Base-by-base conservation (phyloP, 768 basidiomycete species). In the Candolleomyces efflorescens region DNA sequence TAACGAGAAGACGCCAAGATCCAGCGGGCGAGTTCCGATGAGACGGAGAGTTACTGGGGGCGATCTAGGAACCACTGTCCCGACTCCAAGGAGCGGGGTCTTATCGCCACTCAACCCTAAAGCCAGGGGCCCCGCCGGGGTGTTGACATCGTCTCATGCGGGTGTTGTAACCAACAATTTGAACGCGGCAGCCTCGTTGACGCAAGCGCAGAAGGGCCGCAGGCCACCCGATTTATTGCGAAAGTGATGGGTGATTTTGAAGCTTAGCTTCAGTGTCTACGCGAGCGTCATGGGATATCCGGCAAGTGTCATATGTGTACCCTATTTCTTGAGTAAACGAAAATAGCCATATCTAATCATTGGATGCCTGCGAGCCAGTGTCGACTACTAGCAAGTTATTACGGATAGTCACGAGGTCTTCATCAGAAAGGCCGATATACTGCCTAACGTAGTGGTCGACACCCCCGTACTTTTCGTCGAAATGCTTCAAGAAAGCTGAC, bases 91-190 rank as follows among this genome's bases (percentile, higher is more conserved):
- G 27, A 67, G 72, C 45, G 80, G 81, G 6, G 81, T 79, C 5
- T 67, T 91, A 18, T 90, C 87, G 2, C 89, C 90, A 27, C 66
- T 92, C 64, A 92, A 92, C 67, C 90, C 90, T 11, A 78, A 83
- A 56, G 80, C 87, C 17, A 73, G 85, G 56, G 74, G 70, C n/a
- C 77, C 78, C 60, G 79, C 72, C 56, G 78, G 76, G 7, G 55
- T 81, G 62, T 56, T 65, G 23, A 68, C 65, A 63, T 59, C 54
- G 20, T 58, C 63, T 32, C 51, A 38, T 51, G 58, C 59, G 15
- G 54, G 61, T 27, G 55, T 56, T 26, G 41, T 59, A 18, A 62
- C 65, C 13, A 60, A 62, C 10, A 64, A 63, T 43, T 27, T 66
- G 50, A 69, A 64, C 54, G 65, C 73, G 15, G 65, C 71, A 27